phyloP scores from a whole-genome alignment of 306 rosid genomes.

The Fagus sylvatica region DNA sequence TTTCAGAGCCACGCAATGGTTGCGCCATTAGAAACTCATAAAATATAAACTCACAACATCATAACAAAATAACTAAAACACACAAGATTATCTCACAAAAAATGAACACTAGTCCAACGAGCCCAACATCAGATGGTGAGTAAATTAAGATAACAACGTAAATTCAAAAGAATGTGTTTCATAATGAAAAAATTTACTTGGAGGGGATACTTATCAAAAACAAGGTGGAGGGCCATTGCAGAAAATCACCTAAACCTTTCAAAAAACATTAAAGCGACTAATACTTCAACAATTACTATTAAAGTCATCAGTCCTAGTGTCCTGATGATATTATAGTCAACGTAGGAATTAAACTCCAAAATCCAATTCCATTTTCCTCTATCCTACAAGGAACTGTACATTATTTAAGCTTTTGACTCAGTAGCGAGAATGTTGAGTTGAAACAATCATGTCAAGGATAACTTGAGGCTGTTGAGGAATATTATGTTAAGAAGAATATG shows the following conservation, averaged over 20 bases:
- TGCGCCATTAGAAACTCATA: no score
- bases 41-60: neutral
- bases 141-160: neutral
- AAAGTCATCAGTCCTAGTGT: neutral
- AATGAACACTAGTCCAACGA: neutral
- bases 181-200: neutral
- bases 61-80: neutral
- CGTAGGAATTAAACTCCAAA: neutral
- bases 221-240: no score
- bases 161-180: neutral
- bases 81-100: neutral
- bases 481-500: neutral
- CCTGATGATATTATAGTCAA: neutral
- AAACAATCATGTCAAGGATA: constrained; percentile 11
- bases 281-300: neutral
- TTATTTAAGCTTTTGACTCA: neutral
- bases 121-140: neutral
- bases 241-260: no score
- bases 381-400: neutral
- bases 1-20: no score
- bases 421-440: neutral
- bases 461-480: neutral
- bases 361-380: neutral
- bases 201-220: neutral
- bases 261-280: neutral